Base-by-base conservation (phyloP, 2,329 filamentous ascomycete species). In the Chalaropsis ovoidea region DNA sequence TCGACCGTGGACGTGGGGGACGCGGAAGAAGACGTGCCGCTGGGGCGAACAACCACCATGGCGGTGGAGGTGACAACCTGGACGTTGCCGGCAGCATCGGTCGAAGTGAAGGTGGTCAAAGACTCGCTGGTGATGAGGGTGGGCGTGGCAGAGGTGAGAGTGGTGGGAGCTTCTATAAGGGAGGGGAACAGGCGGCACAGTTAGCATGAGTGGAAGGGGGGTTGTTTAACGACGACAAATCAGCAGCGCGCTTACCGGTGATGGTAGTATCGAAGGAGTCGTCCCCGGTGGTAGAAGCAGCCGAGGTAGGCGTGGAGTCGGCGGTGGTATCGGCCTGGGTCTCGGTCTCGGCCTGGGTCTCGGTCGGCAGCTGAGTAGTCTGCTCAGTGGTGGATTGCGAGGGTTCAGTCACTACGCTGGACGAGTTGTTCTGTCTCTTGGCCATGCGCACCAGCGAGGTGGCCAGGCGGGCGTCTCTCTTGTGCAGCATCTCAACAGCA, bases 381-480 rank as follows among this genome's bases (percentile, higher is more conserved):
- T 61, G 49, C 6, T 68, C 68, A 22, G 69, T 67, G 3, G 69
- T 65, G 2, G 72, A 67, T 17, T 71, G 67, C 17, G 69, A 47
- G 19, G 68, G 49, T 10, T 66, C 65, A 24, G 69, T 70, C 17
- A 71, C 74, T 64, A 73, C 75, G 43, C 72, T 72, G 60, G 73
- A 72, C 54, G 68, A 71, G 64, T 76, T 73, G 69, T 85, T 72
- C 68, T 76, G 82, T 68, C 86, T 81, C 74, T 83, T 85, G 45
- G 83, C 87, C 66, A 90, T 75, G 66, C 84, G 81, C 65, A 87
- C 79, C 69, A 89, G 77, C 67, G 82, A 81, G 10, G 80, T 82
- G 19, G 86, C 85, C 45, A 88, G 77, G 45, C 80, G 78, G 24
- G 84, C 80, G 71, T 89, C 81, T 69, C 81, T 80, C 54, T 78